phyloP scores from a whole-genome alignment of 2,329 filamentous ascomycete genomes.

The Clarireedia monteithiana region DNA sequence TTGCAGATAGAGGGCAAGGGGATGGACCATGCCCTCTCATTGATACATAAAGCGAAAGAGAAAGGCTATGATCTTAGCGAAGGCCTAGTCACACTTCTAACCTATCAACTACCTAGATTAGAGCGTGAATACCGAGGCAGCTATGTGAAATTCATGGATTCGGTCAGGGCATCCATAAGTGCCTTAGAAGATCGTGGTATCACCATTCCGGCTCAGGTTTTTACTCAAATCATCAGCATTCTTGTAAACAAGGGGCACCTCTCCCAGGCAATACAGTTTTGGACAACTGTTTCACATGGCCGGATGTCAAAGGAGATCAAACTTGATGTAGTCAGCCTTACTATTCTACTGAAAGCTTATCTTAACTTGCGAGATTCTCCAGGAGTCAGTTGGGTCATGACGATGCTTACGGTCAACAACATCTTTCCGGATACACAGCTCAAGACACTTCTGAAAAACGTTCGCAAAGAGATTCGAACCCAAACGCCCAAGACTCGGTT shows the following conservation, averaged over 20 bases:
- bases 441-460: constrained; percentile 14
- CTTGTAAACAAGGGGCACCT: constrained; percentile 17
- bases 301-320: constrained; percentile 10
- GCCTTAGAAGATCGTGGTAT: constrained; percentile 17
- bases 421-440: constrained; percentile 21
- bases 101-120: constrained; percentile 18
- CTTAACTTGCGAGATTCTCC: constrained; percentile 16
- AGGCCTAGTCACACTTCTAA: constrained; percentile 19
- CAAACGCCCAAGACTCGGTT: neutral
- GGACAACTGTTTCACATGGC: constrained; percentile 18
- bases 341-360: constrained; percentile 24
- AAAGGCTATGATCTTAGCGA: constrained; percentile 14
- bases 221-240: constrained; percentile 23
- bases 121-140: constrained; percentile 1
- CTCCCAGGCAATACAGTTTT: constrained; percentile 23
- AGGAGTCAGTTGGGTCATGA: constrained; percentile 25
- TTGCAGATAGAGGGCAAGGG: constrained; percentile 13
- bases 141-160: constrained; percentile 1
- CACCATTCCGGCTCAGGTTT: constrained; percentile 16
- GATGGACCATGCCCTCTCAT: constrained; percentile 9
- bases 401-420: constrained; percentile 17
- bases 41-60: constrained; percentile 20
- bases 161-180: constrained; percentile 13
- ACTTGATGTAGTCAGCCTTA: constrained; percentile 20
- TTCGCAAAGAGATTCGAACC: neutral